These are phyloP conservation scores for Aspergillus baeticus DNA, from an alignment of 495 filamentous ascomycete species.

Conservation along the genomic window DNA sequence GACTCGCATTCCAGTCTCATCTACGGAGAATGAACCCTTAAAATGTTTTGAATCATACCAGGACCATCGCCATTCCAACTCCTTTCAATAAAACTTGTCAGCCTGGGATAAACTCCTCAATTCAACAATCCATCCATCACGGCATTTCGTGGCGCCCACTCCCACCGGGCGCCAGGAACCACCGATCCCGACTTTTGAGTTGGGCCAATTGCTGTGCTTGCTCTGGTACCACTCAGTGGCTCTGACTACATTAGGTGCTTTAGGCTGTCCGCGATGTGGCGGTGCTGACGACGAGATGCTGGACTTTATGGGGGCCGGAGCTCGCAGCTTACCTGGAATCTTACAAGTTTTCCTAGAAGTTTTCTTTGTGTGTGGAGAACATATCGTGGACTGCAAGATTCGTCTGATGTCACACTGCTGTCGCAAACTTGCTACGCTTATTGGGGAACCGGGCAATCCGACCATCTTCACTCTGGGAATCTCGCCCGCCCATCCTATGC, in stretches of 20 bases:
- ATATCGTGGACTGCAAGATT: no score
- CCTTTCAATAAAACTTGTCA: background rate
- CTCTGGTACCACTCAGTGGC: background rate
- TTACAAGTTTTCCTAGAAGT: no score
- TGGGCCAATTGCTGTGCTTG: constrained; percentile 3
- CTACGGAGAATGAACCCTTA: background rate
- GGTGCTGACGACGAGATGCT: constrained; percentile 1
- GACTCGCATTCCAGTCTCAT: background rate
- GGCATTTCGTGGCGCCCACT: constrained; percentile 6
- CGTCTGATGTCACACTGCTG: no score
- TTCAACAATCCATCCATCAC: background rate
- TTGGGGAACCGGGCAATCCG: no score
- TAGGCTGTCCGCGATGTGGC: constrained; percentile 5
- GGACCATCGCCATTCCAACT: background rate
- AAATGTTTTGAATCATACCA: background rate
- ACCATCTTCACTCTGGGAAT: background rate
- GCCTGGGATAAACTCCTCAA: background rate
- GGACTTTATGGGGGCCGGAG: background rate
- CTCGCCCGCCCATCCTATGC: constrained; percentile 2
- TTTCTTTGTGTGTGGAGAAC: no score
- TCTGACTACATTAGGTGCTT: background rate
- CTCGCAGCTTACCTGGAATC: no score
- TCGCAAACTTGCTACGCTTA: background rate
- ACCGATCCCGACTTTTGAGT: constrained; percentile 10
- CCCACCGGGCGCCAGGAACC: constrained; percentile 4